Percentiles rank a stretch among this genome's conserved stretches.
phyloP scores from a whole-genome alignment of 306 rosid genomes.

The Vachellia pachyceras region DNA sequence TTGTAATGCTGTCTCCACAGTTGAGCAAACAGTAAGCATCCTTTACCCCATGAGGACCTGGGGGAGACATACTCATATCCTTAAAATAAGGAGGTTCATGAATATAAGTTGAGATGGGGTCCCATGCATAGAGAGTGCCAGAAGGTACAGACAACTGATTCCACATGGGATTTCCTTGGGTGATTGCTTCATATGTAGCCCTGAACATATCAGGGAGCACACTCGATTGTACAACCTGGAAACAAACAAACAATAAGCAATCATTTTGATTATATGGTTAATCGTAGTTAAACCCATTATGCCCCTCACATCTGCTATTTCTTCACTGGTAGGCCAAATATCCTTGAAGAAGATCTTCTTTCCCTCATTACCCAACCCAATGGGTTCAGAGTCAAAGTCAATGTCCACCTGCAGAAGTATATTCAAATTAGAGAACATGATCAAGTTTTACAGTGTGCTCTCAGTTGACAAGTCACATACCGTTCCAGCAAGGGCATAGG shows the following conservation, averaged over 20 bases:
- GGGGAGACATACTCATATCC: slow-evolving; percentile 94
- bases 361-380: slow-evolving; percentile 85
- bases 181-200: slow-evolving; percentile 91
- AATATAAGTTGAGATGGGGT: slow-evolving; percentile 82
- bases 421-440: slow-evolving; percentile 40
- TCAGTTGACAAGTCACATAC: slow-evolving; percentile 58
- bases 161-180: slow-evolving; percentile 95
- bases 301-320: slow-evolving; percentile 72
- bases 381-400: slow-evolving; percentile 79
- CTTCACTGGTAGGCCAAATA: slow-evolving; percentile 92
- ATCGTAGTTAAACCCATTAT: slow-evolving; percentile 31
- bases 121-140: slow-evolving; percentile 90
- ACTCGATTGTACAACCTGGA: slow-evolving; percentile 88
- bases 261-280: slow-evolving; percentile 21
- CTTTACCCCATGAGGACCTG: slow-evolving; percentile 84
- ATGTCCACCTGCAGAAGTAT: slow-evolving; percentile 77
- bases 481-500: slow-evolving; percentile 96
- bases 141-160: slow-evolving; percentile 83
- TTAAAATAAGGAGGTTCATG: slow-evolving; percentile 94
- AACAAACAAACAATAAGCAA: slow-evolving; percentile 22
- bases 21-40: slow-evolving; percentile 90
- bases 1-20: slow-evolving; percentile 97
- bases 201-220: slow-evolving; percentile 94
- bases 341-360: slow-evolving; percentile 74
- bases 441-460: slow-evolving; percentile 13